phyloP scores from a whole-genome alignment of 2,329 filamentous ascomycete species.

The Nannizziopsis arthrosporioides region DNA sequence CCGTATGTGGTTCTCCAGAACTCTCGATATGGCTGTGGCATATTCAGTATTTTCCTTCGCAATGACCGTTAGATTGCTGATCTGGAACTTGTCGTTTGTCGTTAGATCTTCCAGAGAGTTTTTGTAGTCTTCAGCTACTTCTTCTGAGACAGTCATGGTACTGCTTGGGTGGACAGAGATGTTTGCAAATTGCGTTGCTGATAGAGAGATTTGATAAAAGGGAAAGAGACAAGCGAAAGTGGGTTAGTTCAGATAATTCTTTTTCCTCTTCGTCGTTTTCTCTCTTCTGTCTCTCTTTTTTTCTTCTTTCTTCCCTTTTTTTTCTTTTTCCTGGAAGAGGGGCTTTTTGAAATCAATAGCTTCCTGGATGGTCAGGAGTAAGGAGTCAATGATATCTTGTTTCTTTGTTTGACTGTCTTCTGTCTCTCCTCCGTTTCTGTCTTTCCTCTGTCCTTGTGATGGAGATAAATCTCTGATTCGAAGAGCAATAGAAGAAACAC shows the following conservation, averaged over 20 bases:
- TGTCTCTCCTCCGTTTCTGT: constrained; percentile 13
- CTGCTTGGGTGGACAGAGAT: constrained; percentile 7
- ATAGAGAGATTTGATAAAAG: background rate
- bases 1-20: constrained; percentile 84
- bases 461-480: constrained; percentile 14
- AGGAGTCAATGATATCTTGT: constrained; percentile 16
- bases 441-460: constrained; percentile 12
- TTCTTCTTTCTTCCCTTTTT: too few relatives aligned
- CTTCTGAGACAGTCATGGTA: constrained; percentile 47
- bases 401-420: constrained; percentile 17
- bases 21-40: constrained; percentile 82
- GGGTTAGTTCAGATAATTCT: constrained; percentile 7
- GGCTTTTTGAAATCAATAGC: constrained; percentile 7
- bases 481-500: constrained; percentile 14
- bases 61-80: constrained; percentile 93
- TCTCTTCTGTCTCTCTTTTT: too few relatives aligned
- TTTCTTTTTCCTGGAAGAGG: too few relatives aligned
- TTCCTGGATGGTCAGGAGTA: constrained; percentile 10
- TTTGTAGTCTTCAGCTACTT: constrained; percentile 90
- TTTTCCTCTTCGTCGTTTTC: background rate
- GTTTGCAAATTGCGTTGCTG: background rate
- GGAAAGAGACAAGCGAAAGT: constrained; percentile 12
- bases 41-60: constrained; percentile 95
- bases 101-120: constrained; percentile 85
- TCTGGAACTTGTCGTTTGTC: constrained; percentile 84